A percentile compares a stretch with the other conserved stretches of the same genome.
Conservation (phyloP, 2,329 filamentous ascomycete species). For the Penicillium sp. region DNA sequence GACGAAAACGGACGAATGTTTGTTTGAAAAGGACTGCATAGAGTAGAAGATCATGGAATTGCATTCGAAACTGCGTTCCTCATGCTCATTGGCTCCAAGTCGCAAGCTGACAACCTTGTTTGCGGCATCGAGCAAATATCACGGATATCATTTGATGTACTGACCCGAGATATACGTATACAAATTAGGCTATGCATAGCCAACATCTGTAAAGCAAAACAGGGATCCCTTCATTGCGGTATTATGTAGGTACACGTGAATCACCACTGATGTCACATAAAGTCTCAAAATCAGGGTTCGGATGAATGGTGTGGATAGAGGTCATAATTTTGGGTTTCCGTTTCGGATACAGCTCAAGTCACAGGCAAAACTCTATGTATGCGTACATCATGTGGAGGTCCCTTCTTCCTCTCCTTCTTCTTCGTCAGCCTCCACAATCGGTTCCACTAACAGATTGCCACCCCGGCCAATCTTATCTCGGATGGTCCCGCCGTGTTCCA, state of each 20-base stretch:
- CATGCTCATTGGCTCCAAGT: background rate
- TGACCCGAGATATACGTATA: background rate
- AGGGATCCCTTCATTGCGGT: background rate
- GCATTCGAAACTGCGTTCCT: background rate
- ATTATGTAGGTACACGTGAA: background rate
- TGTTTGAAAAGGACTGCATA: too few relatives aligned
- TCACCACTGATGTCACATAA: background rate
- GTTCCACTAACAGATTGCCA: conserved; percentile 87
- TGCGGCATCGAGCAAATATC: background rate
- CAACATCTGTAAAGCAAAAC: too few relatives aligned
- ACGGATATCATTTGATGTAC: background rate
- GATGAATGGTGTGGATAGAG: background rate
- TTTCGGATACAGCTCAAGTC: background rate
- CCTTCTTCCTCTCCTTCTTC: conserved; percentile 44
- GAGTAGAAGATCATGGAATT: background rate
- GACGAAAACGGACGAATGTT: background rate
- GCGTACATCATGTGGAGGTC: background rate
- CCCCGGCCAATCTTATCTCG: conserved; percentile 74
- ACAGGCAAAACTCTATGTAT: background rate
- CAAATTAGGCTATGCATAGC: too few relatives aligned
- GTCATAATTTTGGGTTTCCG: background rate
- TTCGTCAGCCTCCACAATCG: conserved; percentile 56
- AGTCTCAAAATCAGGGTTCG: background rate
- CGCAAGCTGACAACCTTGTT: background rate
- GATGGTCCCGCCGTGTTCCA: conserved; percentile 65